Base-by-base conservation (phyloP, 192 early-diverging fungal genomes). In the Coemansia sp. region DNA sequence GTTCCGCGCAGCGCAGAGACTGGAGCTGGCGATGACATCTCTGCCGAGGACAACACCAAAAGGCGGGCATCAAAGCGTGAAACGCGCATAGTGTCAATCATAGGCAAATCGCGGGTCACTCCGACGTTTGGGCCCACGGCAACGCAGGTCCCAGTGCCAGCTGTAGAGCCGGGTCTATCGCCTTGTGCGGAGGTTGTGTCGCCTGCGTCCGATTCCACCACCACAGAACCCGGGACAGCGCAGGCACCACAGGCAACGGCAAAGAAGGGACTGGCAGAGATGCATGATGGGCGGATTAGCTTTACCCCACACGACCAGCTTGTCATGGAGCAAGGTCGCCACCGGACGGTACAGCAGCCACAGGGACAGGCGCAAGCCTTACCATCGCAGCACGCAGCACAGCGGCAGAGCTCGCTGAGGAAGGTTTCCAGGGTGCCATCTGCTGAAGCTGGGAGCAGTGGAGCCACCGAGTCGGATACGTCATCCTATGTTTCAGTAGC, bases 221-320 rank as follows among this genome's bases (percentile, higher is more conserved):
- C 34, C 10, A 9, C 34, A 38, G 34, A 9, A 4, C 34, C 10
- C 10, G 27, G 23, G 27, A 54, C 4, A 9, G 52, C 23, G 34
- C 34, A 23, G 10, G 52, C 52, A 54, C 10, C 23, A 22, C 52
- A 24, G 21, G 23, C 52, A 27, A 24, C 23, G 44, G 49, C 51
- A 44, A 47, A 30, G 23, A 60, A 14, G 21, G 49, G 31, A 34
- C 27, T 8, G 28, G 59, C 69, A n/a, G 14, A 34, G 2, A 54
- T 67, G 0, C 55, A 73, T 14, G 72, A 74, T 44, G 72, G 72
- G 12, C 49, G 72, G 23, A 64, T 74, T 19, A 74, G 72, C 62
- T 74, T 74, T 64, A 68, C 64, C 12, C 61, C 65, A 25, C 65
- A 26, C 27, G 62, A 74, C 52, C 49, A 56, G 62, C 55, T 67